Evolutionary conservation across 2,329 filamentous ascomycete species (phyloP).

Genomic region (Ceratocystis colombiana): DNA sequence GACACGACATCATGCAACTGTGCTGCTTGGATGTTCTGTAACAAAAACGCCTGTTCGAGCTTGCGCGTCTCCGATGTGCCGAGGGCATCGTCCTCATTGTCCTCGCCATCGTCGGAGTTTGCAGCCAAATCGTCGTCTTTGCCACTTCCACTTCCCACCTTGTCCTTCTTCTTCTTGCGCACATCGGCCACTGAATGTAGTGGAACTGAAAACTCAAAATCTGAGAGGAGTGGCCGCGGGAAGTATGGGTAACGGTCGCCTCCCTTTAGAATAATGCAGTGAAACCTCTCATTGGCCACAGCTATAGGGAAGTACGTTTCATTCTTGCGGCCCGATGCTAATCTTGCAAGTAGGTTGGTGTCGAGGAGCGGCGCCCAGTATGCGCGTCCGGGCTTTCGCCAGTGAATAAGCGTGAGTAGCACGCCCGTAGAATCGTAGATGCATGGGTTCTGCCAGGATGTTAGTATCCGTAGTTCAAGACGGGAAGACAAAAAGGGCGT

Average conservation of each 20-base stretch:
- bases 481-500: background rate
- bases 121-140: conserved; percentile 28
- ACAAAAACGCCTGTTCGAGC: conserved; percentile 73
- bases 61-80: conserved; percentile 44
- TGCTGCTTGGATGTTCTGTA: conserved; percentile 58
- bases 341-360: conserved; percentile 70
- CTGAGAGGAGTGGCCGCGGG: conserved; percentile 75
- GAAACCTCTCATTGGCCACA: conserved; percentile 81
- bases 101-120: conserved; percentile 34
- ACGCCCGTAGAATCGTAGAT: conserved; percentile 92
- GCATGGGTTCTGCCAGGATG: conserved; percentile 61
- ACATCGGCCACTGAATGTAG: conserved; percentile 37
- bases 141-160: conserved; percentile 33
- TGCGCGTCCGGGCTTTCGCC: conserved; percentile 75
- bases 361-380: conserved; percentile 89
- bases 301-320: conserved; percentile 94
- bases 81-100: conserved; percentile 31
- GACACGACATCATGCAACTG: conserved; percentile 66
- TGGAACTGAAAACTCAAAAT: conserved; percentile 87
- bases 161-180: conserved; percentile 29
- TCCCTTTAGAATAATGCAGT: conserved; percentile 98
- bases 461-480: conserved; percentile 18
- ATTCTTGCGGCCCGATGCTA: conserved; percentile 73
- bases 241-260: conserved; percentile 89
- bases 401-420: conserved; percentile 77